Base-by-base conservation (phyloP, 2,329 filamentous ascomycete genomes). In the Sarocladium kiliense region DNA sequence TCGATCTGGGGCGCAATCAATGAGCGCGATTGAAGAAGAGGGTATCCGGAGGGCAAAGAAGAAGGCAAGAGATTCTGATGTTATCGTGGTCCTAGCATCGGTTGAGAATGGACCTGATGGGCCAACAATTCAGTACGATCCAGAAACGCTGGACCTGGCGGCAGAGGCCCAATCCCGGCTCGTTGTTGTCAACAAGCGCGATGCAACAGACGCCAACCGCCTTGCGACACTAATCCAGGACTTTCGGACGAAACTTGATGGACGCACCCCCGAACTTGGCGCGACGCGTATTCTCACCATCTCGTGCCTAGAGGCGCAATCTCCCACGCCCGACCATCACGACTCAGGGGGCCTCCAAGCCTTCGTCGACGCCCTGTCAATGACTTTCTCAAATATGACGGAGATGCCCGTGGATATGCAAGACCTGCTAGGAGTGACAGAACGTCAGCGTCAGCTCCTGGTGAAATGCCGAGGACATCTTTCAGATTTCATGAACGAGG, bases 351-450 rank as follows among this genome's bases (percentile, higher is more conserved):
- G 84, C 55, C 81, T 97, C 55, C 83, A 89, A 58, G 61, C 66
- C 2, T 84, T 97, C 56, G 84, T 91, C 30, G 71, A 80, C 57
- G 78, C 77, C 21, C 78, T 99, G 19, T 81, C 85, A n/a, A 63
- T 69, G 30, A 79, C 82, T 2, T 97, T 97, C 67, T 73, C 75
- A 49, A 68, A 71, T 53, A 86, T 96, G 79, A 95, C 91, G 2
- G 73, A 78, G 32, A 77, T 93, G 65, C 81, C 85, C 11, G 79
- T 80, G 3, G 83, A 89, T 59, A 85, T 89, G 76, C 83, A 91
- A 71, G 89, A 96, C 64, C 87, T 94, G 3, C 80, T 97, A 3
- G 92, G 92, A 55, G 92, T 96, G 36, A 96, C 90, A 18, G 90
- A 93, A 70, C 86, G 94, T 57, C 94, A 99, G 74, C 82, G 88